phyloP scores from a whole-genome alignment of 495 filamentous ascomycete species.

The Penicillium canescens region DNA sequence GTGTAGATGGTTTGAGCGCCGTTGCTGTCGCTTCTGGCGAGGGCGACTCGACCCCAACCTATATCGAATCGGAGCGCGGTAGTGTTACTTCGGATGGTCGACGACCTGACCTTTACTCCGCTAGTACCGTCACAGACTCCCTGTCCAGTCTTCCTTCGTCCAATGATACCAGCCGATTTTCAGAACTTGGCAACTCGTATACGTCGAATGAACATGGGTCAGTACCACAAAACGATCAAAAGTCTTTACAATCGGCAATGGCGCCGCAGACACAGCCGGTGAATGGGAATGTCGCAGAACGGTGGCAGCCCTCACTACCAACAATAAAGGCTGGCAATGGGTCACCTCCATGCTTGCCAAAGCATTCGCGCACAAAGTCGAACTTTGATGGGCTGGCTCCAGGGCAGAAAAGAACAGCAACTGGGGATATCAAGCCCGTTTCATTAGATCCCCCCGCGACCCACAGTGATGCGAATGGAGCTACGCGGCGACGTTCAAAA shows the following conservation, averaged over 20 bases:
- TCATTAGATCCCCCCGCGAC: constrained; percentile 36
- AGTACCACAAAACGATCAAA: constrained; percentile 9
- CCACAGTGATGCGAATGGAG: constrained; percentile 30
- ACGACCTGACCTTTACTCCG: constrained; percentile 21
- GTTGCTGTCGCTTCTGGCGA: constrained; percentile 12
- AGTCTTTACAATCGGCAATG: constrained; percentile 4
- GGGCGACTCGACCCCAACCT: constrained; percentile 1
- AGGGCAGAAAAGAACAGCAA: constrained; percentile 63
- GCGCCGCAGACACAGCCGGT: constrained; percentile 3
- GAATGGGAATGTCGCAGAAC: constrained; percentile 10
- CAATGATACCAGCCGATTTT: constrained; percentile 11
- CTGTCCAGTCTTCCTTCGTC: constrained; percentile 17
- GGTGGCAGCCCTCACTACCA: constrained; percentile 8
- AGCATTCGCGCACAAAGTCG: constrained; percentile 7
- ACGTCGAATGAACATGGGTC: constrained; percentile 8
- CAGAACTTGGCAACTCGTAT: constrained; percentile 9
- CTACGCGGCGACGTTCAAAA: constrained; percentile 56
- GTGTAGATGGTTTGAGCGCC: constrained; percentile 21
- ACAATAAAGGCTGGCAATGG: constrained; percentile 12
- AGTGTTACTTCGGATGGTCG: constrained; percentile 25
- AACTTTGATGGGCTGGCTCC: constrained; percentile 13
- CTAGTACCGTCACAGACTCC: constrained; percentile 21
- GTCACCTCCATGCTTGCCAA: constrained; percentile 10
- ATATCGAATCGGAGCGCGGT: constrained; percentile 26
- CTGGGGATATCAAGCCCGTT: constrained; percentile 59